Conservation (phyloP, 345 rosid species). For the Sonneratia caseolaris region DNA sequence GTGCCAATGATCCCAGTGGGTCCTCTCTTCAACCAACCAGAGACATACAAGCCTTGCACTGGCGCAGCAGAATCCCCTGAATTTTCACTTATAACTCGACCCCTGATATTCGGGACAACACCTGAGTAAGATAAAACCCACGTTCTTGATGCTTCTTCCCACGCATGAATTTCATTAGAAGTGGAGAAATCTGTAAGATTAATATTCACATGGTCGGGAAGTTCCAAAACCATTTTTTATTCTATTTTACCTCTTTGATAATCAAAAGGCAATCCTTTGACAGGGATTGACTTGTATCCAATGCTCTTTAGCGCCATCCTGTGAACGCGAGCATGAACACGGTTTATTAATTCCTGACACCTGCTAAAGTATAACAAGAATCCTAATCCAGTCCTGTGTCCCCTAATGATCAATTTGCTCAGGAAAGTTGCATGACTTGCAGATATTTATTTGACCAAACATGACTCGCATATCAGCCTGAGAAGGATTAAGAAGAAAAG, state of each 20-base stretch:
- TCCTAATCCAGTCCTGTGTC: not conserved
- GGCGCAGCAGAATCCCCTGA: conserved; percentile 28
- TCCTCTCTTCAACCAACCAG: conserved; percentile 97
- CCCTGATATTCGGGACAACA: conserved; percentile 54
- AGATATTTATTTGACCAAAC: too few species aligned
- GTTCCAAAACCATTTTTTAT: not conserved
- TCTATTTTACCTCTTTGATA: conserved; percentile 50
- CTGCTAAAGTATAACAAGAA: not conserved
- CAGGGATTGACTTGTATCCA: conserved; percentile 79
- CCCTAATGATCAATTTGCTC: not conserved
- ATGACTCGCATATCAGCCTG: too few species aligned
- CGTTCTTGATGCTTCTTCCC: not conserved
- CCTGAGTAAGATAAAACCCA: conserved; percentile 27
- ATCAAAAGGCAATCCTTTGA: conserved; percentile 71
- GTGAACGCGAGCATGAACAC: conserved; percentile 10
- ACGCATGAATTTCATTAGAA: not conserved
- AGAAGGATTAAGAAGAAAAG: not conserved
- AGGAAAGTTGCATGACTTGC: too few species aligned
- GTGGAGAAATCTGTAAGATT: not conserved
- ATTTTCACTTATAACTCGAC: conserved; percentile 50
- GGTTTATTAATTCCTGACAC: not conserved
- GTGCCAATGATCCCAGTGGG: conserved; percentile 86
- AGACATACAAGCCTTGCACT: conserved; percentile 73
- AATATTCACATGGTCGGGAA: not conserved
- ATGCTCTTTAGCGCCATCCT: conserved; percentile 88